These are phyloP conservation scores for Xylariales sp. DNA, from an alignment of 2,329 filamentous ascomycete genomes.

Conservation along the genomic window DNA sequence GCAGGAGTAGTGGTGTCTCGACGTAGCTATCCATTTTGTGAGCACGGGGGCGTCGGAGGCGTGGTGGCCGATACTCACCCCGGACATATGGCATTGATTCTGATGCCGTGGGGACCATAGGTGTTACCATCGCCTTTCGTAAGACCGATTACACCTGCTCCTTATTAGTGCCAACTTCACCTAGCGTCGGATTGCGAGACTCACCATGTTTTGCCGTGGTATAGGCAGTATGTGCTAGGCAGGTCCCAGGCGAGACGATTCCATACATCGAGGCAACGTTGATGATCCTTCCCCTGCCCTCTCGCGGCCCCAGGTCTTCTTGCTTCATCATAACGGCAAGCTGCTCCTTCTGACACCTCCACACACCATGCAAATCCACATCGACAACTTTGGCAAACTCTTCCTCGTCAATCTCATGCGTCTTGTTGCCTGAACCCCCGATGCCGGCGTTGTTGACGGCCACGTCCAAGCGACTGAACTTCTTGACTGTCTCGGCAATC, in stretches of 20 bases:
- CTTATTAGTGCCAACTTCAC: background rate
- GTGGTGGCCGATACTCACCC: slow-evolving; percentile 26
- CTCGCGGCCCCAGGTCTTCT: slow-evolving; percentile 34
- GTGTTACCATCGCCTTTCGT: slow-evolving; percentile 30
- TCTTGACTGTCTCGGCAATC: slow-evolving; percentile 33
- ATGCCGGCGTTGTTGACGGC: slow-evolving; percentile 54
- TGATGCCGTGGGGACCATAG: slow-evolving; percentile 46
- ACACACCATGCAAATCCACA: slow-evolving; percentile 52
- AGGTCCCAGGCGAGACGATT: slow-evolving; percentile 33
- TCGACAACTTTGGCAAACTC: slow-evolving; percentile 47
- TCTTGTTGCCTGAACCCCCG: slow-evolving; percentile 33
- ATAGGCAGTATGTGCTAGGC: slow-evolving; percentile 41
- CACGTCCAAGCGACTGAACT: slow-evolving; percentile 50
- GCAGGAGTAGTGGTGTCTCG: slow-evolving; percentile 33
- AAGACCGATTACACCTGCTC: slow-evolving; percentile 40
- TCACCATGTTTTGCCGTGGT: slow-evolving; percentile 46
- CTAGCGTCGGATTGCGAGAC: slow-evolving; percentile 1
- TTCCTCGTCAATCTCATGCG: slow-evolving; percentile 39
- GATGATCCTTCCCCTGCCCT: slow-evolving; percentile 46
- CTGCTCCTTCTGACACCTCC: slow-evolving; percentile 51
- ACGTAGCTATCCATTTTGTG: slow-evolving; percentile 32
- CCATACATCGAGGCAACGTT: slow-evolving; percentile 51
- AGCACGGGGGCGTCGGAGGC: background rate
- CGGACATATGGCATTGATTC: slow-evolving; percentile 59
- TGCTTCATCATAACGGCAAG: slow-evolving; percentile 47